Percentiles rank a stretch among this genome's conserved stretches.
Evolutionary conservation across 768 basidiomycete species (phyloP).

Genomic region (Mrakia frigida): DNA sequence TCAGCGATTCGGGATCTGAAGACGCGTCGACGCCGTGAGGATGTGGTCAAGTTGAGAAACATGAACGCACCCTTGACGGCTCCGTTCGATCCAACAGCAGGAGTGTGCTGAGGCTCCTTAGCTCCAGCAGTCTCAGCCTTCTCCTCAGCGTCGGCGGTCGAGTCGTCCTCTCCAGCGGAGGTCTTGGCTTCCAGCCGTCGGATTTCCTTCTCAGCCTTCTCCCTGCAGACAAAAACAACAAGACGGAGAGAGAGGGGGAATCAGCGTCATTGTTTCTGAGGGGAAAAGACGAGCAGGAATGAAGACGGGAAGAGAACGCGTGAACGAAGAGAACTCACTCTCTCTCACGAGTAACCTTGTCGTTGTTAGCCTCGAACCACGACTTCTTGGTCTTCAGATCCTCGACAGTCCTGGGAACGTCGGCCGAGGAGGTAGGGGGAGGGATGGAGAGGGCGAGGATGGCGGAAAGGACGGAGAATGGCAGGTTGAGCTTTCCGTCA

Average conservation of each 20-base stretch:
- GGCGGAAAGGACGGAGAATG: constrained; percentile 78
- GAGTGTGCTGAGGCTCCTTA: constrained; percentile 20
- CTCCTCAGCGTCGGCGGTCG: constrained; percentile 20
- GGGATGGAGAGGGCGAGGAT: constrained; percentile 83
- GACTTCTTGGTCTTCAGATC: constrained; percentile 89
- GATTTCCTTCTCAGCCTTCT: constrained; percentile 32
- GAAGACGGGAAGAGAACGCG: too few species aligned
- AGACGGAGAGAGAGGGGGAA: background rate
- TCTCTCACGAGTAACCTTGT: constrained; percentile 44
- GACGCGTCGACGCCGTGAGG: background rate
- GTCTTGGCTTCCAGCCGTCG: constrained; percentile 29
- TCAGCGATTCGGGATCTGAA: background rate
- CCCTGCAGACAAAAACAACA: background rate
- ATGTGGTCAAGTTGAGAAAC: background rate
- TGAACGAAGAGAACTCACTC: constrained; percentile 10
- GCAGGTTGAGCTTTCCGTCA: constrained; percentile 60
- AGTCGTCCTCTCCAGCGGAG: constrained; percentile 3
- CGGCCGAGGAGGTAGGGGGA: constrained; percentile 68
- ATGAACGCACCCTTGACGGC: background rate
- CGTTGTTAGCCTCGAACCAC: constrained; percentile 92
- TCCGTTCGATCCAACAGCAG: constrained; percentile 5
- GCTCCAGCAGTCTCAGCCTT: constrained; percentile 11
- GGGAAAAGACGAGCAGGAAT: too few species aligned
- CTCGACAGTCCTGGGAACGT: constrained; percentile 76
- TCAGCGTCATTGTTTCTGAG: background rate